A percentile compares a stretch with the other conserved stretches of the same genome.
Conservation (phyloP, 1,284 basidiomycete genomes). For the Ustilago bromivora region DNA sequence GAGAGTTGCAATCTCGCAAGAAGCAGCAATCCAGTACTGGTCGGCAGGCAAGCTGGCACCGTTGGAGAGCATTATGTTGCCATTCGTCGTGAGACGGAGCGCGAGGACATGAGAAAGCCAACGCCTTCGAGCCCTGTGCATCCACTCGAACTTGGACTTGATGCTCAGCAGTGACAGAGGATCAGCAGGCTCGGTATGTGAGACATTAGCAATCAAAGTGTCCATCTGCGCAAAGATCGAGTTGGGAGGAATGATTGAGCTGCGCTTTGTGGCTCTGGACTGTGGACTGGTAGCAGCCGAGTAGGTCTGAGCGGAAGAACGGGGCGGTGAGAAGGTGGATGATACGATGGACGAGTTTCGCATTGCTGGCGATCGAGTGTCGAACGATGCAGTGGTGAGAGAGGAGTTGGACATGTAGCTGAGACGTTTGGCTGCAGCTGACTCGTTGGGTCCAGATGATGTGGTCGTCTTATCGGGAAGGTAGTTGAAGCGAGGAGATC, state of each 20-base stretch:
- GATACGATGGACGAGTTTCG: slow-evolving; percentile 33
- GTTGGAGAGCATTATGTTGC: slow-evolving; percentile 24
- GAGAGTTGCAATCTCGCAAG: slow-evolving; percentile 12
- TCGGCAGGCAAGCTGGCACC: slow-evolving; percentile 25
- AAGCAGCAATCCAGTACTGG: slow-evolving; percentile 34
- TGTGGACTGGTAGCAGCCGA: slow-evolving; percentile 50
- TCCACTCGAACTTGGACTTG: slow-evolving; percentile 59
- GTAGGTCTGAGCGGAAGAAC: slow-evolving; percentile 33
- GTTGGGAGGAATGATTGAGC: slow-evolving; percentile 43
- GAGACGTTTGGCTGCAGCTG: slow-evolving; percentile 52
- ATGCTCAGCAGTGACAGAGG: slow-evolving; percentile 54
- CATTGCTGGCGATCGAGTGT: slow-evolving; percentile 30
- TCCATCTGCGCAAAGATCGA: slow-evolving; percentile 41
- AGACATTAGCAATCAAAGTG: background rate
- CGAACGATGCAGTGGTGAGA: slow-evolving; percentile 20
- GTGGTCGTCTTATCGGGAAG: slow-evolving; percentile 29
- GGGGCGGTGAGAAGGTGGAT: slow-evolving; percentile 30
- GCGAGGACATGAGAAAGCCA: slow-evolving; percentile 54
- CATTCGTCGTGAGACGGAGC: slow-evolving; percentile 14
- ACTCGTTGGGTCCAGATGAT: slow-evolving; percentile 52
- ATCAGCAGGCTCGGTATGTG: slow-evolving; percentile 33
- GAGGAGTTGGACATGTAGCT: slow-evolving; percentile 57
- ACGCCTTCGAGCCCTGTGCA: slow-evolving; percentile 55
- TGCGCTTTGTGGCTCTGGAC: slow-evolving; percentile 37
- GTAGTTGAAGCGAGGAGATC: slow-evolving; percentile 49